Conservation (phyloP, 805 yeast species). For the Grigorovia yakushimaensis region DNA sequence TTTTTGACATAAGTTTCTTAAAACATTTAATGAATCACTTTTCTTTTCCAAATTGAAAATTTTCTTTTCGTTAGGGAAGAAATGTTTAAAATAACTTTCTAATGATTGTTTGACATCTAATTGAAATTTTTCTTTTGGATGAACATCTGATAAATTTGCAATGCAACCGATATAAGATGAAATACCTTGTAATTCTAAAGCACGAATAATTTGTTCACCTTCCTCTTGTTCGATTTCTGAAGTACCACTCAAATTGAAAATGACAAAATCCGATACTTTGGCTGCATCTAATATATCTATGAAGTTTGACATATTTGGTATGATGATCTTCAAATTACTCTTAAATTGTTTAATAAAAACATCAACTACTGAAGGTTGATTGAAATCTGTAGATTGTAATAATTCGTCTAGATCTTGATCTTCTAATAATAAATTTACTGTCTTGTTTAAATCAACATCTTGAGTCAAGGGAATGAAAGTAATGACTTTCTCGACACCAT, state of each 20-base stretch:
- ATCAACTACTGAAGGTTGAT: slow-evolving; percentile 34
- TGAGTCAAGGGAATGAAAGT: slow-evolving; percentile 70
- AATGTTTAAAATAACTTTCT: slow-evolving; percentile 57
- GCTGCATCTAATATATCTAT: slow-evolving; percentile 74
- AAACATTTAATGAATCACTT: slow-evolving; percentile 63
- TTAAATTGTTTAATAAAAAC: slow-evolving; percentile 57
- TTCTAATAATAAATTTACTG: slow-evolving; percentile 40
- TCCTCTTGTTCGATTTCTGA: slow-evolving; percentile 68
- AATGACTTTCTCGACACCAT: slow-evolving; percentile 76
- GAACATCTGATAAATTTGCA: slow-evolving; percentile 57
- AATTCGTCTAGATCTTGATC: background rate
- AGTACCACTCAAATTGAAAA: slow-evolving; percentile 81
- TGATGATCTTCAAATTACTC: slow-evolving; percentile 57
- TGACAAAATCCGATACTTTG: slow-evolving; percentile 78
- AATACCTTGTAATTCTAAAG: slow-evolving; percentile 86
- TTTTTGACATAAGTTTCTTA: slow-evolving; percentile 73
- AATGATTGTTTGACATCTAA: slow-evolving; percentile 56
- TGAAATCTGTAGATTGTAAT: slow-evolving; percentile 27
- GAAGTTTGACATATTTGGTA: slow-evolving; percentile 61
- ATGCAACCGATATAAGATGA: slow-evolving; percentile 73
- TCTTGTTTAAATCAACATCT: slow-evolving; percentile 51
- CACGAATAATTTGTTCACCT: slow-evolving; percentile 86
- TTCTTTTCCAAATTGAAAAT: slow-evolving; percentile 58
- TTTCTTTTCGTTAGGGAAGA: slow-evolving; percentile 73
- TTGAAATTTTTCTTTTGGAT: slow-evolving; percentile 69